A percentile compares a stretch with the other conserved stretches of the same genome.
phyloP scores from a whole-genome alignment of 2,329 filamentous ascomycete genomes.

The Diaporthe sp. region DNA sequence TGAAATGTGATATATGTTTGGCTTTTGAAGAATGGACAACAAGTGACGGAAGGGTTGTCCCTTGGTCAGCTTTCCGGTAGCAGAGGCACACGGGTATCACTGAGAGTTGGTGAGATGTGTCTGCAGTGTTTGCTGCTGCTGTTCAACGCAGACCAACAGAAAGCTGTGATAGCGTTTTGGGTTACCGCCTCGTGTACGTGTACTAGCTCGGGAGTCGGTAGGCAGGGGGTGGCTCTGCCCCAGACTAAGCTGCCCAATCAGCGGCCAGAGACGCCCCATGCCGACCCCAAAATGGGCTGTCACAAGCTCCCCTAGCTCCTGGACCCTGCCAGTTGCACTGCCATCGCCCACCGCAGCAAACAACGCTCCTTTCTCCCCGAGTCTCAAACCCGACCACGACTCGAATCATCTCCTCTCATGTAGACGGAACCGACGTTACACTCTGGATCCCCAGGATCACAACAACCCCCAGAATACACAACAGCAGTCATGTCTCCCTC shows the following conservation, averaged over 20 bases:
- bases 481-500: slow-evolving; percentile 36
- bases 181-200: too few relatives aligned
- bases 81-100: background rate
- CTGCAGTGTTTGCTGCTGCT: background rate
- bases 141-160: background rate
- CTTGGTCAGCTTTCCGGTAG: background rate
- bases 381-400: background rate
- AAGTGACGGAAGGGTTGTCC: background rate
- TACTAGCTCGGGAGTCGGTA: background rate
- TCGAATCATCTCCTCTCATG: slow-evolving; percentile 30
- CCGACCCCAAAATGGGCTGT: background rate
- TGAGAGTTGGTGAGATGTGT: background rate
- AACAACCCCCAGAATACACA: background rate
- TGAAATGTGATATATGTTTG: background rate
- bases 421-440: background rate
- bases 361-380: background rate
- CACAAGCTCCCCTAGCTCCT: slow-evolving; percentile 20
- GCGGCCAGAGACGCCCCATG: background rate
- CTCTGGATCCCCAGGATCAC: background rate
- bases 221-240: background rate
- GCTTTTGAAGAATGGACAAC: background rate
- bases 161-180: background rate
- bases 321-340: slow-evolving; percentile 17
- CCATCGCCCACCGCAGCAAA: background rate
- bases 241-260: slow-evolving; percentile 6